Evolutionary conservation across 176 grass and related monocot genomes (phyloP), one percentile per base, ranked within the genome.

Genomic region (Paspalum vaginatum): DNA sequence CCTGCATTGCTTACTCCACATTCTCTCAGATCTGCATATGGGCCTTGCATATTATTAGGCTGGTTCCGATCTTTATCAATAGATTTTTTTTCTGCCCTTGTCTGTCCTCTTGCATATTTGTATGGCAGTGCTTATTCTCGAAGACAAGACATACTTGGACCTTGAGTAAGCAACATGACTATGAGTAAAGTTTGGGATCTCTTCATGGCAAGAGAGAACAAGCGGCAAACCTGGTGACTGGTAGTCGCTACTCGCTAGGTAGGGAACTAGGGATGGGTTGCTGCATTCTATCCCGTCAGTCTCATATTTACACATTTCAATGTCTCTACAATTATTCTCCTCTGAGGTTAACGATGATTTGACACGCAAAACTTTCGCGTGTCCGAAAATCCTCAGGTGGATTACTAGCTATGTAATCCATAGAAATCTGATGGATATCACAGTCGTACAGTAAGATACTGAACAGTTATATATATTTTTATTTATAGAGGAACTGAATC

Each of bases 121-220:
- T 55, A 40, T 38, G 37, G 4, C 24, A 2, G 18, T 40, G 39
- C 11, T 56, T 20, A 37, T 13, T 40, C 42, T 74, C 6, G 17
- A 74, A 56, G 11, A 43, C 17, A 59, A 75, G 27, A 40, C 48
- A 53, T 52, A 11, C 47, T 52, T 32, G 69, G 16, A 58, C 53
- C 37, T 56, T 57, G 9, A 66, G 32, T 32, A 32, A 13, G 20
- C 18, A 22, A 13, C 40, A 21, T 12, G 17, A 43, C 18, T 41
- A 68, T 46, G n/a, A 25, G 43, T 69, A n/a, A 56, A 74, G 71
- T 74, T 57, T 74, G 71, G 37, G 27, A 3, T 32, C 17, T 55
- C 11, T 11, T 41, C 70, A 37, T 74, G 50, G 50, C 3, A 58
- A 69, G n/a, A 15, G n/a, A 43, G 0, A 1, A 51, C 48, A 52